These are phyloP conservation scores for Earliella scabrosa DNA, from an alignment of 1,284 basidiomycete species.

Conservation along the genomic window DNA sequence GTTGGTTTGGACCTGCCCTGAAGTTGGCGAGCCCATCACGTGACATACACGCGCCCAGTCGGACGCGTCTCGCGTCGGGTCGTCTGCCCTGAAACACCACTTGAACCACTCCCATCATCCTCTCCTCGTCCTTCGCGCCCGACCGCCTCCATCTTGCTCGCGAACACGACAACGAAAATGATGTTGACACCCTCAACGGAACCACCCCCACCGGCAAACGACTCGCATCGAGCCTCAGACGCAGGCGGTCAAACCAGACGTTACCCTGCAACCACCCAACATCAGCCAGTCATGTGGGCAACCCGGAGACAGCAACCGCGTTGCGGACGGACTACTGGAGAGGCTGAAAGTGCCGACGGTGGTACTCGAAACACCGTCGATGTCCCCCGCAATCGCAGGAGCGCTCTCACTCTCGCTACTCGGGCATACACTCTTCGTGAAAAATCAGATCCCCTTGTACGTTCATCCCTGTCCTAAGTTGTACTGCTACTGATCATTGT, in stretches of 20 bases:
- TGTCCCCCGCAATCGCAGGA: conserved; percentile 63
- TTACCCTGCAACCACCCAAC: no score
- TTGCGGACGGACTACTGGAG: background rate
- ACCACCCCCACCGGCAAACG: background rate
- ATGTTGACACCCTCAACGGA: conserved; percentile 1
- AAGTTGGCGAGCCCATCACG: background rate
- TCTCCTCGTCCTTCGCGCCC: background rate
- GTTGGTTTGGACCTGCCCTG: conserved; percentile 2
- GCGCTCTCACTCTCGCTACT: conserved; percentile 62
- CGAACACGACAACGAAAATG: background rate
- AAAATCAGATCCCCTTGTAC: conserved; percentile 78
- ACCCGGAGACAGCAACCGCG: no score
- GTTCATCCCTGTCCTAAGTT: conserved; percentile 30
- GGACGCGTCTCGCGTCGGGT: background rate
- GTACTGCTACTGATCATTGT: background rate
- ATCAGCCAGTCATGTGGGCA: no score
- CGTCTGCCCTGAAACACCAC: no score
- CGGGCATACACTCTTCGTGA: conserved; percentile 72
- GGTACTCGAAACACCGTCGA: conserved; percentile 49
- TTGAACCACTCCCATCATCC: background rate
- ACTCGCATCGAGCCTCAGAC: background rate
- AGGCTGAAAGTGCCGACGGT: conserved; percentile 45
- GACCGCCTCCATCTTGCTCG: no score
- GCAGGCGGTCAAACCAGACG: background rate
- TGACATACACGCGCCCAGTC: background rate